phyloP scores from a whole-genome alignment of 2,329 filamentous ascomycete species.

The Sphaerulina musiva region DNA sequence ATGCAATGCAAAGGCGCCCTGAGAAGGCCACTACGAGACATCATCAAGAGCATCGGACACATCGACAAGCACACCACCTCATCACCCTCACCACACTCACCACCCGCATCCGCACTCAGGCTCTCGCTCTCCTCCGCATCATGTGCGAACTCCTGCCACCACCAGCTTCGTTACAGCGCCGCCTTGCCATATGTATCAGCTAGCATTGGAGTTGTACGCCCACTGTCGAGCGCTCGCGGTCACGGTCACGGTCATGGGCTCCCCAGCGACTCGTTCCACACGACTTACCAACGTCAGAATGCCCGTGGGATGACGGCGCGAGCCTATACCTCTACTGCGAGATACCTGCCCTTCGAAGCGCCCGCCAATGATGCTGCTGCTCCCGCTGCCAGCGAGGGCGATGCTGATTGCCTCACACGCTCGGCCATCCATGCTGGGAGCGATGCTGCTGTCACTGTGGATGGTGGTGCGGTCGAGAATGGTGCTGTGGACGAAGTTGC shows the following conservation, averaged over 20 bases:
- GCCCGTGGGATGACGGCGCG: not conserved
- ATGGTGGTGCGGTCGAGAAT: no score
- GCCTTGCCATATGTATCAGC: not conserved
- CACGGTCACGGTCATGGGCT: not conserved
- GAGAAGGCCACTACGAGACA: slow-evolving; percentile 19
- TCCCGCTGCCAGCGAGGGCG: no score
- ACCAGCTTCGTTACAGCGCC: not conserved
- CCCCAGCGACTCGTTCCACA: not conserved
- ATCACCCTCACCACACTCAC: no score
- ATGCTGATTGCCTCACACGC: not conserved
- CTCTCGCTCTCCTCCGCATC: not conserved
- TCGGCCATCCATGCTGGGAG: not conserved
- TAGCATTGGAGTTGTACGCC: not conserved
- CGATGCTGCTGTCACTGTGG: no score
- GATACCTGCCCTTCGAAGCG: not conserved
- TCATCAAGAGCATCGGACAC: slow-evolving; percentile 20
- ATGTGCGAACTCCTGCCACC: no score
- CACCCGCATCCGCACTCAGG: no score
- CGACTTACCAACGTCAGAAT: not conserved
- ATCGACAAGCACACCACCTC: not conserved
- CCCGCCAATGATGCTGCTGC: not conserved
- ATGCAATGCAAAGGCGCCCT: slow-evolving; percentile 22
- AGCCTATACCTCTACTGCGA: not conserved
- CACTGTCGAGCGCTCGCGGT: no score
- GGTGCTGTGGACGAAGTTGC: no score